phyloP scores from a whole-genome alignment of 176 grass and related monocot species.

The Lolium rigidum region DNA sequence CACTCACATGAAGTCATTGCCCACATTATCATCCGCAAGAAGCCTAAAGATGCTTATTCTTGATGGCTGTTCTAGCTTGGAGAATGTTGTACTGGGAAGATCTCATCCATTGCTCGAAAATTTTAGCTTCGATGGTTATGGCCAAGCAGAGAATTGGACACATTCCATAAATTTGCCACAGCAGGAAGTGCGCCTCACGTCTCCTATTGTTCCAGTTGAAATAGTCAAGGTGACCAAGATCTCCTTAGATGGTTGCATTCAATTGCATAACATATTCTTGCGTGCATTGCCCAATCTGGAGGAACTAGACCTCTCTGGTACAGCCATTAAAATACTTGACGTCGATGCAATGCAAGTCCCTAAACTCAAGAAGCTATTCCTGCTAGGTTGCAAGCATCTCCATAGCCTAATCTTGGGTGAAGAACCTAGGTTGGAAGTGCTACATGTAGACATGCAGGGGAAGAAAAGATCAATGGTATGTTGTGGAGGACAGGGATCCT shows the following conservation, averaged over 20 bases:
- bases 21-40: background rate
- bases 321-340: conserved; percentile 18
- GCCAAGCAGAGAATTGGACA: background rate
- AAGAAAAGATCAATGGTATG: background rate
- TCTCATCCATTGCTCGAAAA: background rate
- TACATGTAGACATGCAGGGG: background rate
- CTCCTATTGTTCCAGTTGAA: background rate
- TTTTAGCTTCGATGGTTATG: conserved; percentile 24
- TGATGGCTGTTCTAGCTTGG: conserved; percentile 27
- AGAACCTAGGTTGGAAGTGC: background rate
- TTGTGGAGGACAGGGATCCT: background rate
- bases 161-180: background rate
- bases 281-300: background rate
- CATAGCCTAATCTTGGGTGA: background rate
- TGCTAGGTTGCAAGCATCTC: background rate
- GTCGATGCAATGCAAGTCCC: background rate
- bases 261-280: background rate
- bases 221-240: background rate
- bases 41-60: background rate
- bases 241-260: background rate
- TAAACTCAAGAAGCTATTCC: background rate
- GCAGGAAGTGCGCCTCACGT: background rate
- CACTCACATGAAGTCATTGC: background rate
- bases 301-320: background rate
- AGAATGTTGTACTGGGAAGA: background rate